These are phyloP conservation scores for Aspergillus tubingensis DNA, from an alignment of 2,329 filamentous ascomycete genomes.

Conservation along the genomic window DNA sequence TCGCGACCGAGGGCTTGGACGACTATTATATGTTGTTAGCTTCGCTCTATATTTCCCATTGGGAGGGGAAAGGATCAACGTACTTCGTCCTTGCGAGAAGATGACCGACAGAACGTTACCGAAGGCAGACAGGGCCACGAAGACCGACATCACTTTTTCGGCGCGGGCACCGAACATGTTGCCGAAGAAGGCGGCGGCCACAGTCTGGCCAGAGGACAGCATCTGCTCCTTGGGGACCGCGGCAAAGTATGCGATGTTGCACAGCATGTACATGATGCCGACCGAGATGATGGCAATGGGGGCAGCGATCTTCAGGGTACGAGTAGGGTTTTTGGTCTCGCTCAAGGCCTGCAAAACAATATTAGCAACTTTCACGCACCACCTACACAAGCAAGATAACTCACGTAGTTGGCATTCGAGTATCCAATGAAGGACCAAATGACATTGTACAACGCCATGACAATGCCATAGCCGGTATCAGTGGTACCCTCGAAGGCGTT, in stretches of 20 bases:
- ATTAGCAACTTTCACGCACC: conserved; percentile 20
- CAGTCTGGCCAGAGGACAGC: conserved; percentile 54
- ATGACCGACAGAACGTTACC: conserved; percentile 63
- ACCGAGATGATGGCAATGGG: conserved; percentile 57
- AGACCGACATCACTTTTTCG: conserved; percentile 60
- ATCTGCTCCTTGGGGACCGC: conserved; percentile 61
- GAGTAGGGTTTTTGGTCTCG: conserved; percentile 59
- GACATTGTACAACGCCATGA: conserved; percentile 63
- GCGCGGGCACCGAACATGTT: conserved; percentile 61
- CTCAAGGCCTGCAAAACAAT: conserved; percentile 44
- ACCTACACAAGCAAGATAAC: conserved; percentile 17
- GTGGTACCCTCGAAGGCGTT: conserved; percentile 43
- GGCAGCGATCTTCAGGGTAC: conserved; percentile 59
- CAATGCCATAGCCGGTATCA: conserved; percentile 50
- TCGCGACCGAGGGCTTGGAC: conserved; percentile 67
- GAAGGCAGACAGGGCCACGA: conserved; percentile 62
- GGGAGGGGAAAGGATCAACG: conserved; percentile 10
- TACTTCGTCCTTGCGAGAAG: conserved; percentile 49
- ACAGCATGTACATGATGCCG: conserved; percentile 58
- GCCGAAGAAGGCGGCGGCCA: conserved; percentile 60
- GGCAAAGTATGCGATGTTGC: conserved; percentile 62
- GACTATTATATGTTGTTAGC: conserved; percentile 25
- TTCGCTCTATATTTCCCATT: not conserved
- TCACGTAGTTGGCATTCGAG: conserved; percentile 63
- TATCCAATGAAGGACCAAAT: conserved; percentile 64